Conservation (phyloP, 768 basidiomycete genomes). For the Kwoniella sp. region DNA sequence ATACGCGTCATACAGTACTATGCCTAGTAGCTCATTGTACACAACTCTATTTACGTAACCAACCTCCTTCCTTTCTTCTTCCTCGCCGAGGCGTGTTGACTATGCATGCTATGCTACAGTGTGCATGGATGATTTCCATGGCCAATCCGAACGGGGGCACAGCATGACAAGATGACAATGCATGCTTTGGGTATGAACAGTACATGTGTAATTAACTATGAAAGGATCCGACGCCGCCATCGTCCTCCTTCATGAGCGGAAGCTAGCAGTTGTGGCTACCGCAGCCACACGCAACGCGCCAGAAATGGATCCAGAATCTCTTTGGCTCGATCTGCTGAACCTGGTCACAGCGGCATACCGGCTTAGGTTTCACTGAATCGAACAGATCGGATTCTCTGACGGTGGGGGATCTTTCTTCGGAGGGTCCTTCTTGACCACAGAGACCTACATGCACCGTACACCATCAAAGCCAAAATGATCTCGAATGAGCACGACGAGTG, state of each 20-base stretch:
- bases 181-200: neutral
- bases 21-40: too few relatives aligned
- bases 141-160: neutral
- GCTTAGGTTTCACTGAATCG: too few relatives aligned
- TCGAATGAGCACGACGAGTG: too few relatives aligned
- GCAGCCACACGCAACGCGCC: too few relatives aligned
- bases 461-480: neutral
- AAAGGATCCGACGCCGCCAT: too few relatives aligned
- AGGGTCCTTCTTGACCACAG: constrained; percentile 41
- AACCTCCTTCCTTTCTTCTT: constrained; percentile 17
- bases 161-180: neutral
- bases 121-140: neutral
- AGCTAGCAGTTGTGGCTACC: too few relatives aligned
- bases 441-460: constrained; percentile 8
- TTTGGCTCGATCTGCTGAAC: neutral
- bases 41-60: constrained; percentile 14
- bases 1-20: neutral
- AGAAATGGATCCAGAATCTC: too few relatives aligned
- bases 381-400: constrained; percentile 29
- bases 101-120: neutral
- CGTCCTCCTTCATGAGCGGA: too few relatives aligned
- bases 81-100: neutral
- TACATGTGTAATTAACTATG: too few relatives aligned
- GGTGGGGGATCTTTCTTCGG: constrained; percentile 16
- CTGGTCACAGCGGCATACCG: too few relatives aligned